Evolutionary conservation across 768 basidiomycete species (phyloP).

Genomic region (Hortiboletus campestris): DNA sequence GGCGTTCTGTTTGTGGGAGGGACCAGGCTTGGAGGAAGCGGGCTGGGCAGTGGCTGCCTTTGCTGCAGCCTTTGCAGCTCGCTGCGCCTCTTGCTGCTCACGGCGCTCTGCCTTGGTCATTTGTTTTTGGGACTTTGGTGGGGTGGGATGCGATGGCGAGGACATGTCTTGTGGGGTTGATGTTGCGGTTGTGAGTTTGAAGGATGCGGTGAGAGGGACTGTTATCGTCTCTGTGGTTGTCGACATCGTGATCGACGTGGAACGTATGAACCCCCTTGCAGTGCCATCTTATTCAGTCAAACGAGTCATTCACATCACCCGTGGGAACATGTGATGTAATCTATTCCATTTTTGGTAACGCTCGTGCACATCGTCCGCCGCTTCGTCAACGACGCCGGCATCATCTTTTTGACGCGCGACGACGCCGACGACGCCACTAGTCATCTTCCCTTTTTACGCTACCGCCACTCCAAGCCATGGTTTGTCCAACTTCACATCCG

Average conservation of each 20-base stretch:
- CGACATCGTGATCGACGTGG: constrained; percentile 17
- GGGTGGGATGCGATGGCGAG: background rate
- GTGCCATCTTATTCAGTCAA: no score
- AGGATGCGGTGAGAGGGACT: constrained; percentile 2
- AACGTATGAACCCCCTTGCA: background rate
- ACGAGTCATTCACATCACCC: constrained; percentile 15
- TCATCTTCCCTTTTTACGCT: background rate
- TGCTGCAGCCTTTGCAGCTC: constrained; percentile 67
- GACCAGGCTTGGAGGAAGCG: constrained; percentile 23
- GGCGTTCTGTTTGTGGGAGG: constrained; percentile 28
- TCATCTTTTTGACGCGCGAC: background rate
- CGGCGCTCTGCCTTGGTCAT: constrained; percentile 81
- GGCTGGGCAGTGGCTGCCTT: constrained; percentile 5
- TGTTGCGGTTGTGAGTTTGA: constrained; percentile 17
- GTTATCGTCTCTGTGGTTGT: constrained; percentile 25
- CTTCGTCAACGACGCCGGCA: background rate
- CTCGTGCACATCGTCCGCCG: background rate
- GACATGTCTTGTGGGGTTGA: constrained; percentile 1
- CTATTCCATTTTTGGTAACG: constrained; percentile 7
- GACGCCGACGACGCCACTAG: background rate
- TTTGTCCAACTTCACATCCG: background rate
- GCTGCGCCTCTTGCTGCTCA: constrained; percentile 75
- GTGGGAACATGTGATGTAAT: constrained; percentile 24
- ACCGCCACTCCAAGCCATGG: constrained; percentile 16
- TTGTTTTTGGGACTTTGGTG: constrained; percentile 55